Evolutionary conservation across 202 grass and related monocot species (phyloP), one percentile per base, ranked within the genome.

Genomic region (Panicum virgatum): DNA sequence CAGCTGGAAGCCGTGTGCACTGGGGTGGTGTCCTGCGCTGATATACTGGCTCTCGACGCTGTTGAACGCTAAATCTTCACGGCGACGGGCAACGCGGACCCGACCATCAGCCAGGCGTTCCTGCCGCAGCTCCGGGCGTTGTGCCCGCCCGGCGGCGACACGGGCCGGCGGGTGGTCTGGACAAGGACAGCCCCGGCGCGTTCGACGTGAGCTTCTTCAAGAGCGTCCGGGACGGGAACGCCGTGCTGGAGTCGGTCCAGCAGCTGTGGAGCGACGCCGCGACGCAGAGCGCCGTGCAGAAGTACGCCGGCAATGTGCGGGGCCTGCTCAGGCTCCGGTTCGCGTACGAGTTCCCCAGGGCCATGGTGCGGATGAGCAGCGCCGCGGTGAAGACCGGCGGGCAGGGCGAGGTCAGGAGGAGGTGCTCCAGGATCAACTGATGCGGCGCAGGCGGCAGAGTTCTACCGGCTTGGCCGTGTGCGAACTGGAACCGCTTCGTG

Each of bases 1-100:
- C 90, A 88, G 82, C 10, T 97, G 30, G 94, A 94, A 72, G 77
- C 88, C 4, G 42, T 43, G 16, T 97, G 94, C 69, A 81, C 87
- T 4, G 94, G 92, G 18, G 76, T 91, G 12, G 92, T 94, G 18
- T 97, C 94, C 0, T 97, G 92, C 27, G 92, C 88, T 26, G 92
- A 97, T 36, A 83, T 92, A 66, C 38, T 92, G 22, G 90, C 90
- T 37, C 89, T 97, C 46, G 92, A 90, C 15, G 88, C 73, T 97
- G 36, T 94, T 58, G 69, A 94, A 97, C n/a, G n/a, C n/a, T n/a
- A n/a, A n/a, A n/a, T n/a, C 90, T 92, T 94, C 88, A 91, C 90
- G 23, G 65, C 54, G 58, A 94, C 88, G 1, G 92, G 89, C 22
- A 88, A 83, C 68, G 80, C 92, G 15, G 92, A 97, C 76, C 90